phyloP scores from a whole-genome alignment of 352 stramenopile species.

The Phytophthora parvispora region DNA sequence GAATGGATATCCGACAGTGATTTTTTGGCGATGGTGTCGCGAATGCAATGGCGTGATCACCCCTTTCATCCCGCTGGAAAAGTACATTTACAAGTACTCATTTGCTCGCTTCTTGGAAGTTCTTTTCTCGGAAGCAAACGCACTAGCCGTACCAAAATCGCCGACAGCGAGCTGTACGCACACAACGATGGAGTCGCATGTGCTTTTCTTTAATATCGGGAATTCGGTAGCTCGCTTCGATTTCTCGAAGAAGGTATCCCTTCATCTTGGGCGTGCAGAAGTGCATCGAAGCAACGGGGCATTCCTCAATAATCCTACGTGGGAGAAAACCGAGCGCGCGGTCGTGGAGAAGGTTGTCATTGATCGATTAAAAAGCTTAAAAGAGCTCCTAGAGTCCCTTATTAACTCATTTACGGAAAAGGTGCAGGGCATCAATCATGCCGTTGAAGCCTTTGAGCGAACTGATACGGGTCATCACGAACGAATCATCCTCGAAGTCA shows the following conservation, averaged over 20 bases:
- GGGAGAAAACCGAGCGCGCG: slow-evolving; percentile 25
- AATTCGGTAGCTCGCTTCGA: slow-evolving; percentile 82
- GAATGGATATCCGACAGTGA: slow-evolving; percentile 77
- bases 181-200: slow-evolving; percentile 66
- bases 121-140: slow-evolving; percentile 91
- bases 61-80: slow-evolving; percentile 87
- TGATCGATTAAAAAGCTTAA: slow-evolving; percentile 41
- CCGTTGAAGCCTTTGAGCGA: slow-evolving; percentile 71
- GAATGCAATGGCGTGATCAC: slow-evolving; percentile 95
- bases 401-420: slow-evolving; percentile 71
- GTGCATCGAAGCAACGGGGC: slow-evolving; percentile 15
- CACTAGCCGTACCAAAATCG: slow-evolving; percentile 10
- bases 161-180: slow-evolving; percentile 45
- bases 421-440: slow-evolving; percentile 64
- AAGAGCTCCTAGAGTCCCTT: slow-evolving; percentile 49
- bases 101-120: slow-evolving; percentile 99
- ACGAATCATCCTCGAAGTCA: slow-evolving; percentile 76
- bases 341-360: slow-evolving; percentile 43
- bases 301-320: slow-evolving; percentile 11
- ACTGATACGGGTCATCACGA: slow-evolving; percentile 59
- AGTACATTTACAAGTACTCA: slow-evolving; percentile 98
- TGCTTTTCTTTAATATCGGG: slow-evolving; percentile 87
- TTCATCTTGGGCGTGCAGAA: slow-evolving; percentile 39
- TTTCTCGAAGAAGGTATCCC: slow-evolving; percentile 51
- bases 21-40: slow-evolving; percentile 98